Percentiles rank a stretch among this genome's conserved stretches.
Evolutionary conservation across 1,284 basidiomycete species (phyloP).

Genomic region (Mrakiaceae sp.): DNA sequence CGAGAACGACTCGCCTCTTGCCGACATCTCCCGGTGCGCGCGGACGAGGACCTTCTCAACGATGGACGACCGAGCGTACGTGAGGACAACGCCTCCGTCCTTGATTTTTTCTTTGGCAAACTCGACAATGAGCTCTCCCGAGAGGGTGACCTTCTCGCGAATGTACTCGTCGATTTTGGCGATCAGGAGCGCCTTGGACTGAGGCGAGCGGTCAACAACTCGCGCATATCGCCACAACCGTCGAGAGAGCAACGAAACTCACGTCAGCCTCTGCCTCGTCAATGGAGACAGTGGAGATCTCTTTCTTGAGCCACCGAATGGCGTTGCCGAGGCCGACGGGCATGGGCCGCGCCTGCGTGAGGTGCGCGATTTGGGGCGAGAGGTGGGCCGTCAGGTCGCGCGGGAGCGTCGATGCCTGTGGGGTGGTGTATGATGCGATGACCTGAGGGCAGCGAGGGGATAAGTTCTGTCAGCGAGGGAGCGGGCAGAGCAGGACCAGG

Average conservation of each 20-base stretch:
- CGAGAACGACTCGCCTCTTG: constrained; percentile 62
- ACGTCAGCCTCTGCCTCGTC: constrained; percentile 91
- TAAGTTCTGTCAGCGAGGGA: no score
- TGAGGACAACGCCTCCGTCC: constrained; percentile 82
- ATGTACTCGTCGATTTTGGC: constrained; percentile 87
- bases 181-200: constrained; percentile 81
- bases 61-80: constrained; percentile 83
- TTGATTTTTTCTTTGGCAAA: constrained; percentile 86
- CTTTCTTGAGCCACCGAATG: constrained; percentile 86
- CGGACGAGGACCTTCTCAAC: constrained; percentile 81
- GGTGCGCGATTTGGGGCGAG: constrained; percentile 80
- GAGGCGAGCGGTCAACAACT: constrained; percentile 5
- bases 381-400: constrained; percentile 77
- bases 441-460: constrained; percentile 44
- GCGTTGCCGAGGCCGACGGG: constrained; percentile 94
- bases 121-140: constrained; percentile 85
- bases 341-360: constrained; percentile 76
- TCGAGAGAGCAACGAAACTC: constrained; percentile 26
- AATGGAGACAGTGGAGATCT: constrained; percentile 83
- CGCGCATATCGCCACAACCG: neutral
- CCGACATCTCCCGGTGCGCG: constrained; percentile 48
- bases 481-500: neutral
- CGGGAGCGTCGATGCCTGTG: constrained; percentile 67
- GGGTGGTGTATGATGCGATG: constrained; percentile 74
- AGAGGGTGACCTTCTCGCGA: constrained; percentile 82